These are phyloP conservation scores for Mortierella claussenii DNA, from an alignment of 192 early-diverging fungal genomes.

Conservation along the genomic window DNA sequence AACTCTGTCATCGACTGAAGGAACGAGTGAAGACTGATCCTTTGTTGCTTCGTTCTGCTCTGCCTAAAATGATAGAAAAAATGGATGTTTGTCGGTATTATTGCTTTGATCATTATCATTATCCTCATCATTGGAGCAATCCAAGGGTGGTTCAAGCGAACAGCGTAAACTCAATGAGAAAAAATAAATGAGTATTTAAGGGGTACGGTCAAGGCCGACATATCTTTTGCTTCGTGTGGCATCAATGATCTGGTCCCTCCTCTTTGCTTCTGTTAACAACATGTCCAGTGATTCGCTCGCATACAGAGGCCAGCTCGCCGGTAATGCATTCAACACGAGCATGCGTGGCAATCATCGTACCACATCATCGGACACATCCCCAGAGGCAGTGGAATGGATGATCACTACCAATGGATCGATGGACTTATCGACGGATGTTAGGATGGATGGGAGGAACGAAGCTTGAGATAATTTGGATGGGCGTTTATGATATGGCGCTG, in stretches of 20 bases:
- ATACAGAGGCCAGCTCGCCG: slow-evolving; percentile 42
- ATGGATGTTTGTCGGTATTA: slow-evolving; percentile 34
- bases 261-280: slow-evolving; percentile 30
- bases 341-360: neutral
- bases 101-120: slow-evolving; percentile 24
- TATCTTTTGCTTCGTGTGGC: slow-evolving; percentile 15
- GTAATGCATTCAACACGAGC: slow-evolving; percentile 18
- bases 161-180: neutral
- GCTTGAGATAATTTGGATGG: too few species aligned
- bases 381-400: neutral
- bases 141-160: slow-evolving; percentile 30
- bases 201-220: neutral
- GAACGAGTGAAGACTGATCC: too few species aligned
- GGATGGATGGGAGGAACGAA: slow-evolving; percentile 25
- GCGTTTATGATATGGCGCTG: too few species aligned
- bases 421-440: slow-evolving; percentile 14
- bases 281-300: slow-evolving; percentile 36
- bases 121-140: slow-evolving; percentile 36
- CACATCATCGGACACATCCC: neutral
- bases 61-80: slow-evolving; percentile 21
- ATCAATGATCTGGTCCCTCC: slow-evolving; percentile 12
- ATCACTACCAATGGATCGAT: slow-evolving; percentile 8
- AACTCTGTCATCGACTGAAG: too few species aligned
- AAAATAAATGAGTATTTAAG: slow-evolving; percentile 4
- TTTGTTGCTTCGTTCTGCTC: slow-evolving; percentile 4